Conservation (phyloP, 495 filamentous ascomycete genomes). For the Oidiodendron maius region DNA sequence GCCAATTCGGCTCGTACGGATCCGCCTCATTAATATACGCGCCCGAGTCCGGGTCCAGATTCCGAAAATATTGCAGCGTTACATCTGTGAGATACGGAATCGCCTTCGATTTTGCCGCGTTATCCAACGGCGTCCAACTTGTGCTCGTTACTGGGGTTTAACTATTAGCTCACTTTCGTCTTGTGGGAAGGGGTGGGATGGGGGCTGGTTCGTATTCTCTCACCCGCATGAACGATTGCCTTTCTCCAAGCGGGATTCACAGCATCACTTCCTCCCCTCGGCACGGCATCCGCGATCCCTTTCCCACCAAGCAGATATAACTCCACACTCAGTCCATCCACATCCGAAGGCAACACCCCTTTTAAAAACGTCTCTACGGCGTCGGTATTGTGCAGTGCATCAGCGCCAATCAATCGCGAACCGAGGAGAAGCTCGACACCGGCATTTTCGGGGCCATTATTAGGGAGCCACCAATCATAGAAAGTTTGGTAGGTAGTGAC, state of each 20-base stretch:
- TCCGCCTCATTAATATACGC: conserved; percentile 33
- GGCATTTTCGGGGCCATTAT: conserved; percentile 30
- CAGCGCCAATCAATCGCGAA: neutral
- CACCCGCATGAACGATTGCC: conserved; percentile 29
- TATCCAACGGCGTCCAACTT: conserved; percentile 11
- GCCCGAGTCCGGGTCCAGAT: conserved; percentile 13
- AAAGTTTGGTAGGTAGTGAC: conserved; percentile 16
- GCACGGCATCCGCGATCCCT: conserved; percentile 8
- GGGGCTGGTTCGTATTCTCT: neutral
- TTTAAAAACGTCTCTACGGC: conserved; percentile 15
- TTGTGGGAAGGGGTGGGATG: neutral
- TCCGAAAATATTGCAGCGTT: conserved; percentile 8
- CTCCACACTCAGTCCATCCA: neutral
- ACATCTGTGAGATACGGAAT: neutral
- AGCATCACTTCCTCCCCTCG: conserved; percentile 12
- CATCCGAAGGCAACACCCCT: neutral
- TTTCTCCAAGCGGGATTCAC: conserved; percentile 40
- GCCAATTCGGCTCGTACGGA: conserved; percentile 43
- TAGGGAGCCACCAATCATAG: conserved; percentile 36
- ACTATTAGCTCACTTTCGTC: neutral
- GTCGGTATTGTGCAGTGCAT: conserved; percentile 16
- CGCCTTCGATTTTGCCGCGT: neutral
- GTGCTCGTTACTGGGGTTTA: neutral
- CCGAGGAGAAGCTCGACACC: conserved; percentile 4
- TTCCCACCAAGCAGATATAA: conserved; percentile 8